Conservation (phyloP, 2,329 filamentous ascomycete species). For the Stromatinia cepivora region DNA sequence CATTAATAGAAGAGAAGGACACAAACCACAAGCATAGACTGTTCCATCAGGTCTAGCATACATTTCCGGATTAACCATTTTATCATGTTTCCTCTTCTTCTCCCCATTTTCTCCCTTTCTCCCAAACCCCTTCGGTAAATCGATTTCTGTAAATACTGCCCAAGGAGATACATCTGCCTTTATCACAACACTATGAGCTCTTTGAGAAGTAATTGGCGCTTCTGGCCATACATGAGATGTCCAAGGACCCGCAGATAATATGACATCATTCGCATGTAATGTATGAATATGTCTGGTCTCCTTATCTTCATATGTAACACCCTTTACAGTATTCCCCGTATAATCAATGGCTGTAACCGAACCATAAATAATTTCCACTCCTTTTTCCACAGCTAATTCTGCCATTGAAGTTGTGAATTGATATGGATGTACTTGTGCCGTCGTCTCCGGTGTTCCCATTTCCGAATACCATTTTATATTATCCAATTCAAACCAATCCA, state of each 20-base stretch:
- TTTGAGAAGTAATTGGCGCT: conserved; percentile 57
- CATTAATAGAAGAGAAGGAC: background rate
- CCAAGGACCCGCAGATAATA: conserved; percentile 57
- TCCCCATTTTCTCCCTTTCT: conserved; percentile 50
- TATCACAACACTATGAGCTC: conserved; percentile 67
- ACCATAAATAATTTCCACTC: conserved; percentile 66
- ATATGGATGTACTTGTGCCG: conserved; percentile 90
- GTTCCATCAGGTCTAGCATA: conserved; percentile 88
- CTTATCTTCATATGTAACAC: conserved; percentile 63
- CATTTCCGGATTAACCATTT: conserved; percentile 81
- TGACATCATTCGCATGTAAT: conserved; percentile 51
- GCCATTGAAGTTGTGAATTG: conserved; percentile 88
- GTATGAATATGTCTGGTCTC: conserved; percentile 49
- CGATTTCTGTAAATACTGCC: conserved; percentile 84
- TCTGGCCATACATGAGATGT: conserved; percentile 58
- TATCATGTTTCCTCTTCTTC: conserved; percentile 56
- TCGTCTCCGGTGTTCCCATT: conserved; percentile 80
- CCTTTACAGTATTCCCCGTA: conserved; percentile 61
- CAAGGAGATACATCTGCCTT: conserved; percentile 67
- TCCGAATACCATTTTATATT: conserved; percentile 70
- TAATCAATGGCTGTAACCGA: conserved; percentile 69
- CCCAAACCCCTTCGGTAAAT: conserved; percentile 65
- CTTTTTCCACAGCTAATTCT: conserved; percentile 67
- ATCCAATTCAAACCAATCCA: conserved; percentile 79
- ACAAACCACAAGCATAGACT: conserved; percentile 83